Evolutionary conservation across 2,329 filamentous ascomycete genomes (phyloP), one percentile per base, ranked within the genome.

Genomic region (Verticillium isaacii): DNA sequence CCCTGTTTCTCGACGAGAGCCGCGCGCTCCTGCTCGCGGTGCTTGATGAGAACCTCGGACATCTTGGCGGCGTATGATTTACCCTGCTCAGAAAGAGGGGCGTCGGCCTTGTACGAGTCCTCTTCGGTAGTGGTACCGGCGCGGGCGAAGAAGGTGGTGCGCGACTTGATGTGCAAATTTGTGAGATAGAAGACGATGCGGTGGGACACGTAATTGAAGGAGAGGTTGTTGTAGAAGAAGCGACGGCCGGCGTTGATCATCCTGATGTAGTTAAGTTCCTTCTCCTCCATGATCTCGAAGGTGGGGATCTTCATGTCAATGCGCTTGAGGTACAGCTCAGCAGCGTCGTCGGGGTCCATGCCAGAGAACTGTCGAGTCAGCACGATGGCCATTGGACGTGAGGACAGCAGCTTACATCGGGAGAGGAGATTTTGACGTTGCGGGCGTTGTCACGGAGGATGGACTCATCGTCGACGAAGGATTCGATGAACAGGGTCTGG

Each of bases 101-200:
- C 92, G 75, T 99, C 95, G 0, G 91, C 88, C 73, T 95, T 97
- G 83, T 95, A 98, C 11, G 90, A 93, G 68, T 96, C 92, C 65
- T 95, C 91, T 65, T 95, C 91, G n/a, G 86, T 83, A 0, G 94
- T 92, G 7, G 91, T 90, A 41, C 95, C 95, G 58, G 94, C 89
- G 65, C 94, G 86, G 57, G 89, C 93, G 74, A 98, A 98, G 76
- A 96, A 98, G 7, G 93, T 98, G 65, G 92, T 92, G 61, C 94
- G 87, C 57, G 90, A 90, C 75, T 99, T 98, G 81, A 97, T 97
- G 75, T 99, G 95, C 29, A 98, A 82, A 71, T 99, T 99, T 71
- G 97, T 91, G 56, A 99, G 86, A 75, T 98, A 99, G 77, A 99
- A 99, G 61, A 99, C 94, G 67, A 99, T 99, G 64, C 95, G 88